These are phyloP conservation scores for Cercospora berteroae DNA, from an alignment of 2,329 filamentous ascomycete genomes.

Conservation along the genomic window DNA sequence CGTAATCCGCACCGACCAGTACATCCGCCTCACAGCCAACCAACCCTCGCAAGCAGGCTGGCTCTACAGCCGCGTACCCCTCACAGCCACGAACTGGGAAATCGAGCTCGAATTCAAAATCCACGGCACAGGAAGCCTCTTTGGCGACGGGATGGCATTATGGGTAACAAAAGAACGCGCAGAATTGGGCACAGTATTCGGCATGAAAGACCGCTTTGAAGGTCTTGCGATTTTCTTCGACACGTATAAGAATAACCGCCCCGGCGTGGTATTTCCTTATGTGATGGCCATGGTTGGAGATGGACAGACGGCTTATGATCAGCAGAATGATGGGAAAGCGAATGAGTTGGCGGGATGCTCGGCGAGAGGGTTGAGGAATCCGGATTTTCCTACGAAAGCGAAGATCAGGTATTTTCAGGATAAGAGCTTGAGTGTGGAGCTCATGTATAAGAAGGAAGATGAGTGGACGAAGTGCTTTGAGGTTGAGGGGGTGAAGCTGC, in stretches of 20 bases:
- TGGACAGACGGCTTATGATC: slow-evolving; percentile 83
- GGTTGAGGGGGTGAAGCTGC: slow-evolving; percentile 65
- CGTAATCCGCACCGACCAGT: slow-evolving; percentile 72
- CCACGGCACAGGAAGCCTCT: slow-evolving; percentile 81
- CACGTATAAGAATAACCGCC: slow-evolving; percentile 99
- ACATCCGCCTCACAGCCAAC: slow-evolving; percentile 89
- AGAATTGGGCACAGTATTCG: slow-evolving; percentile 79
- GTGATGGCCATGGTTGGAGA: slow-evolving; percentile 99
- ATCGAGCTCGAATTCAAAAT: slow-evolving; percentile 96
- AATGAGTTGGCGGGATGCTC: slow-evolving; percentile 94
- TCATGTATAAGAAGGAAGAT: slow-evolving; percentile 89
- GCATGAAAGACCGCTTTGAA: slow-evolving; percentile 83
- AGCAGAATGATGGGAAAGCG: slow-evolving; percentile 88
- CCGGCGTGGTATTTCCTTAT: slow-evolving; percentile 92
- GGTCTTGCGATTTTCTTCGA: slow-evolving; percentile 94
- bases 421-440: slow-evolving; percentile 81
- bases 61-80: slow-evolving; percentile 88
- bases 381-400: slow-evolving; percentile 74
- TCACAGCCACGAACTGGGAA: slow-evolving; percentile 99
- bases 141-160: slow-evolving; percentile 95
- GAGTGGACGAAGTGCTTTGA: slow-evolving; percentile 91
- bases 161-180: slow-evolving; percentile 96
- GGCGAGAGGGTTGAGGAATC: slow-evolving; percentile 81
- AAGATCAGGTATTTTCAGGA: slow-evolving; percentile 96
- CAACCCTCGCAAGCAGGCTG: slow-evolving; percentile 86